Evolutionary conservation across 1,139 yeast species (phyloP), one percentile per base, ranked within the genome.

Genomic region (Taphrina wiesneri): DNA sequence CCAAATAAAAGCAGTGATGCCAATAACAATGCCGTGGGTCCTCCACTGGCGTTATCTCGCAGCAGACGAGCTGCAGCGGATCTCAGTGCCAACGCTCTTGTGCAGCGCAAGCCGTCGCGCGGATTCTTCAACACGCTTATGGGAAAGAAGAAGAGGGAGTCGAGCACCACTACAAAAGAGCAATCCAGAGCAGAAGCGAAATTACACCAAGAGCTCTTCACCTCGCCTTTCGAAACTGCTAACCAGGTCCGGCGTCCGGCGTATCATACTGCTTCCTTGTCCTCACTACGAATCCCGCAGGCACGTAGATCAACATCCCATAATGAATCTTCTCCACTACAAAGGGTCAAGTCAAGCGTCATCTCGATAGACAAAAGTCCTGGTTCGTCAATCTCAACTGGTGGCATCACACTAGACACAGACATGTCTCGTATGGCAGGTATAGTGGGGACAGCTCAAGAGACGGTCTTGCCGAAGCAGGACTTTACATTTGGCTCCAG

Each of bases 401-500:
- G 56, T n/a, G 64, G 56, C 13, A 34, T 65, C 28, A 49, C 60
- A 13, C 56, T 65, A 26, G 56, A 65, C 43, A 59, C 67, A n/a
- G 65, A 62, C 25, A 45, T 62, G 45, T 53, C 60, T 4, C 65
- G 53, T 23, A 56, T 62, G 36, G 17, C 53, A 15, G 65, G 60
- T 7, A 62, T 59, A 43, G 56, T 45, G 26, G 36, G 46, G 67
- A 19, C 70, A 66, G 64, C 54, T 39, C 67, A 53, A 47, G 70
- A 69, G 32, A 57, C 62, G 39, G 62, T 41, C 28, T 67, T 66
- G 66, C 70, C 66, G 67, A 51, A 34, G 46, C 46, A 56, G 6
- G 67, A 52, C 53, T 36, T 52, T 56, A 43, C 56, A 41, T 21
- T 67, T 21, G 21, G 60, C 15, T 34, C 57, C 45, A 25, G 41